phyloP scores from a whole-genome alignment of 768 basidiomycete genomes.

The Suillus bovinus region DNA sequence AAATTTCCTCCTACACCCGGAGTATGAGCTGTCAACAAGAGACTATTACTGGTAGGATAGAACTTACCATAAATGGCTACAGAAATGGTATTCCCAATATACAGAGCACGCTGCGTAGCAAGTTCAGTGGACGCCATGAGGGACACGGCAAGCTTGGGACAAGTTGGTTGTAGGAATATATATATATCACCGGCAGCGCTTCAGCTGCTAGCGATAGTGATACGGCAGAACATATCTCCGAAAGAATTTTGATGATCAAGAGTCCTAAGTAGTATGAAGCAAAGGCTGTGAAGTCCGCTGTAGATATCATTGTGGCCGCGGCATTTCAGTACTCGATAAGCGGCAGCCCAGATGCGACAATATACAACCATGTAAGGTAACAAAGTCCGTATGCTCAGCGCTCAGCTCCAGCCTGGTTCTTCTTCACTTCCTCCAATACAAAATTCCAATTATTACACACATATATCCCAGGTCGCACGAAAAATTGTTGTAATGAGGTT shows the following conservation, averaged over 20 bases:
- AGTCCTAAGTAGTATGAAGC: no score
- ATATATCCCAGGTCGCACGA: neutral
- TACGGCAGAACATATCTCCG: neutral
- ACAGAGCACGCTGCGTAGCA: neutral
- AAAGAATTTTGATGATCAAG: no score
- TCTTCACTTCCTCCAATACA: neutral
- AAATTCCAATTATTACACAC: neutral
- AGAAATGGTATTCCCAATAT: neutral
- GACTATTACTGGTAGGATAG: neutral
- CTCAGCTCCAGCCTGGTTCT: neutral
- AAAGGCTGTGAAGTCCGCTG: no score
- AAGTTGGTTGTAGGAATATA: neutral
- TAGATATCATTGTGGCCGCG: no score
- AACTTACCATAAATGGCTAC: neutral
- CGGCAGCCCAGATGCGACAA: no score
- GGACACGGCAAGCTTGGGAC: neutral
- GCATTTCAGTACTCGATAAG: no score
- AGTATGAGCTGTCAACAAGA: neutral
- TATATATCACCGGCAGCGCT: neutral
- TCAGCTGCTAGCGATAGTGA: neutral
- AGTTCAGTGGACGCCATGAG: neutral
- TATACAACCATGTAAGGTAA: no score
- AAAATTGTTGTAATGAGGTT: neutral
- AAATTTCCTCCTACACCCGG: neutral
- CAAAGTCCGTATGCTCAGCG: neutral